Evolutionary conservation across 2,329 filamentous ascomycete genomes (phyloP).

Genomic region (Fusarium sp.): DNA sequence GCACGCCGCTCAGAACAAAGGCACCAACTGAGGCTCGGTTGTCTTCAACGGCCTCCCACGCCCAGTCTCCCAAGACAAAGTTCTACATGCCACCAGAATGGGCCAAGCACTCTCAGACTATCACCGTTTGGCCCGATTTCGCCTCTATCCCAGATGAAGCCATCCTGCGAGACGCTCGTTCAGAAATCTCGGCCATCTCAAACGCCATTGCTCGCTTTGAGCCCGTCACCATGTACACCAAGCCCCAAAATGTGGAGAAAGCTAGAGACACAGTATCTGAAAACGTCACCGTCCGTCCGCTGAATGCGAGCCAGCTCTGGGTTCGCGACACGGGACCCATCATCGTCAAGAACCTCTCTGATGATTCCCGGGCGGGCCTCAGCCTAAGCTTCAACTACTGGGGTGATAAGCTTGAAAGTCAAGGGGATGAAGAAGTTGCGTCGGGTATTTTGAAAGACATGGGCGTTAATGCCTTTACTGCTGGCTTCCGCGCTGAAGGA

Average conservation of each 20-base stretch:
- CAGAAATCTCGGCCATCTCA: slow-evolving; percentile 42
- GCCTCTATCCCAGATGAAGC: slow-evolving; percentile 6
- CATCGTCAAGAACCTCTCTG: slow-evolving; percentile 21
- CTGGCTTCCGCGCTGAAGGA: slow-evolving; percentile 37
- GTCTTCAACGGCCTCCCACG: not conserved
- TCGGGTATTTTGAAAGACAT: slow-evolving; percentile 2
- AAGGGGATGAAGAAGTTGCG: slow-evolving; percentile 26
- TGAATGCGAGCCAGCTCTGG: slow-evolving; percentile 41
- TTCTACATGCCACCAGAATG: slow-evolving; percentile 31
- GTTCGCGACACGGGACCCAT: slow-evolving; percentile 45
- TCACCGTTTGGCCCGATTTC: slow-evolving; percentile 27
- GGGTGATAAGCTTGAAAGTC: slow-evolving; percentile 35
- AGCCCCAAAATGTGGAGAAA: not conserved
- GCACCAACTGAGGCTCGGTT: not conserved
- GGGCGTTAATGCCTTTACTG: slow-evolving; percentile 8
- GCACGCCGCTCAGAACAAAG: not conserved
- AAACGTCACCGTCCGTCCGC: slow-evolving; percentile 5
- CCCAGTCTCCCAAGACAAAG: not conserved
- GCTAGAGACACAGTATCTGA: slow-evolving; percentile 10
- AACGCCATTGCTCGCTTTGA: slow-evolving; percentile 42
- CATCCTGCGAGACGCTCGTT: not conserved
- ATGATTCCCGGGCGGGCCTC: slow-evolving; percentile 26
- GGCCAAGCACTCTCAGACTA: slow-evolving; percentile 18
- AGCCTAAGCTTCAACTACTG: slow-evolving; percentile 47
- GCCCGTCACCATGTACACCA: slow-evolving; percentile 40